phyloP scores from a whole-genome alignment of 768 basidiomycete species.

The Dacryopinax spathularia region DNA sequence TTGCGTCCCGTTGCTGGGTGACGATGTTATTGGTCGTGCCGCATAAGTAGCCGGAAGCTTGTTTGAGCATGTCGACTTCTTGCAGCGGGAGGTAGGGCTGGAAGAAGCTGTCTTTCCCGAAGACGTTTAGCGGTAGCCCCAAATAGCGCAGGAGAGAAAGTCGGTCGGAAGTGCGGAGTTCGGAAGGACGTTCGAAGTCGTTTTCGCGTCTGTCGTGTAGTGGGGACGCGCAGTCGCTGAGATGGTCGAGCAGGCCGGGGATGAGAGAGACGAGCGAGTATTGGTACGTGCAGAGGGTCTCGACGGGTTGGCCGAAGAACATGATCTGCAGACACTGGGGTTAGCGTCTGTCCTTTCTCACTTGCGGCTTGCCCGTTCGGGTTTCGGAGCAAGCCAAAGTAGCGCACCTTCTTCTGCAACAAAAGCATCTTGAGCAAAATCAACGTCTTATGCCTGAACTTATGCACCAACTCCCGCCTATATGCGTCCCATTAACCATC shows the following conservation, averaged over 20 bases:
- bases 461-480: constrained; percentile 84
- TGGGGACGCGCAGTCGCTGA: constrained; percentile 87
- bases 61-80: constrained; percentile 75
- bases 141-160: constrained; percentile 83
- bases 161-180: constrained; percentile 73
- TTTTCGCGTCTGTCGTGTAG: constrained; percentile 48
- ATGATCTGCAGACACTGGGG: constrained; percentile 55
- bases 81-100: constrained; percentile 95
- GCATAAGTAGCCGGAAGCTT: constrained; percentile 73
- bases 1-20: constrained; percentile 70
- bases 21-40: constrained; percentile 95
- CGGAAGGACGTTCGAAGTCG: constrained; percentile 56
- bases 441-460: constrained; percentile 82
- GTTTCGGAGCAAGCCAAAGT: background rate
- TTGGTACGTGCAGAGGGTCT: constrained; percentile 90
- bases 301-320: constrained; percentile 94
- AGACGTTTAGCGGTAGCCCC: constrained; percentile 87
- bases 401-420: constrained; percentile 71
- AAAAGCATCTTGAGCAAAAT: constrained; percentile 90
- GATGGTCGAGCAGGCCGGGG: constrained; percentile 73
- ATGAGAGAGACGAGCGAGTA: constrained; percentile 91
- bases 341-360: too few relatives aligned
- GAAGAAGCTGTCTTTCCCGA: constrained; percentile 91
- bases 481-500: background rate
- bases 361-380: too few relatives aligned